Base-by-base conservation (phyloP, 139 green algal genomes). In the Chlorella sp. region DNA sequence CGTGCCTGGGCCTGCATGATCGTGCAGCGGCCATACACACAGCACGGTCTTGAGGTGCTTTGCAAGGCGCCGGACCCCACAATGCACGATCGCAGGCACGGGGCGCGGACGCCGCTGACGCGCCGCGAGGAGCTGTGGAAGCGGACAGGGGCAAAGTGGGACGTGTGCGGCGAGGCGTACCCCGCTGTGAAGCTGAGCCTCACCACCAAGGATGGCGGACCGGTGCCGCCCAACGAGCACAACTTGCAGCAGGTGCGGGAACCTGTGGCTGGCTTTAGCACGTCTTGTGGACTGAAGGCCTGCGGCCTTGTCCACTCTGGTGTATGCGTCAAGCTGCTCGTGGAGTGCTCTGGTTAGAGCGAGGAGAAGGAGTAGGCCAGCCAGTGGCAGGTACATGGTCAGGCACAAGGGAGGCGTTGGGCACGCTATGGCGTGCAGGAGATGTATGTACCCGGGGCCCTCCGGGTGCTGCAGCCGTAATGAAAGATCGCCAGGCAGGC, bases 91-190 rank as follows among this genome's bases (percentile, higher is more conserved):
- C 22, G 27, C 42, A 35, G 84, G 76, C 88, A 93, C 62, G 88
- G 88, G 3, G 88, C 88, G 0, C 74, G 88, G 42, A 92, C 87
- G 22, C 85, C 88, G 0, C 69, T 93, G 17, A 86, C 76, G 2
- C 29, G 68, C 2, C 64, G 72, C 0, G 74, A 79, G 17, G 86
- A 85, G 62, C 69, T 82, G 0, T 86, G 78, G 70, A 27, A 73
- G 30, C 30, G 31, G 2, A 26, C 32, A 32, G 75, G 74, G 4
- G 33, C 62, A 20, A 5, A 69, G 49, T 83, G 85, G 82, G 78
- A 87, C 35, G 66, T 87, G 62, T 86, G 81, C 60, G 86, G 81
- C 1, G 14, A 69, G 24, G 77, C 77, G 2, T 90, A 83, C 55
- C 26, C 79, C 31, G 42, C 80, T 1, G 64, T 89, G 31, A 61